Evolutionary conservation across 257 asterid genomes (phyloP).

Genomic region (Asclepias syriaca): DNA sequence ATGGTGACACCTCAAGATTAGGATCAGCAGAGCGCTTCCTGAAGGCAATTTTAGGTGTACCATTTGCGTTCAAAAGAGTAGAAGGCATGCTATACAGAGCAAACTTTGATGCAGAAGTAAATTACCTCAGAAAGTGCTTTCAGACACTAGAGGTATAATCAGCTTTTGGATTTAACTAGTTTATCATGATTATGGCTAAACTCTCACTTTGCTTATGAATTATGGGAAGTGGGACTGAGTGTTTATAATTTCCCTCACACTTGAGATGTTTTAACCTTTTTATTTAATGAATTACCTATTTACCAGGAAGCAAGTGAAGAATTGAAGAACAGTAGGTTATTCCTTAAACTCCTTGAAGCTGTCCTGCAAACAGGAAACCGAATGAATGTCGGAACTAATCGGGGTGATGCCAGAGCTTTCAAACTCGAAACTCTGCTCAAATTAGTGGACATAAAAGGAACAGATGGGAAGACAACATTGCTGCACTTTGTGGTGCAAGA

Average conservation of each 20-base stretch:
- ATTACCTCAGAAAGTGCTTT: slow-evolving; percentile 71
- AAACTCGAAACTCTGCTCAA: slow-evolving; percentile 81
- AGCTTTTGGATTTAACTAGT: slow-evolving; percentile 7
- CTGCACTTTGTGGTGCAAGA: slow-evolving; percentile 98
- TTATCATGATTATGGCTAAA: background rate
- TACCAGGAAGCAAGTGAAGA: slow-evolving; percentile 88
- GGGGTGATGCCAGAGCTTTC: slow-evolving; percentile 91
- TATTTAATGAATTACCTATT: slow-evolving; percentile 10
- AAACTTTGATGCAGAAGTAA: slow-evolving; percentile 80
- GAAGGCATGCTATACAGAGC: slow-evolving; percentile 95
- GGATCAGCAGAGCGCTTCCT: slow-evolving; percentile 96
- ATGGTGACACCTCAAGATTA: slow-evolving; percentile 58
- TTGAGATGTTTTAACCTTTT: slow-evolving; percentile 1
- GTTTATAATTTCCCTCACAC: background rate
- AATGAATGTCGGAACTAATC: slow-evolving; percentile 87
- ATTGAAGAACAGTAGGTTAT: slow-evolving; percentile 77
- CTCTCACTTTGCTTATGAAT: background rate
- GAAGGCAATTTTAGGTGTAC: slow-evolving; percentile 75
- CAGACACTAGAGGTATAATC: slow-evolving; percentile 75
- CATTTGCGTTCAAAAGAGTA: slow-evolving; percentile 86
- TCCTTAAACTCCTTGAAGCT: slow-evolving; percentile 93
- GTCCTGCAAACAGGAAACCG: slow-evolving; percentile 93
- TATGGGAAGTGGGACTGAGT: background rate
- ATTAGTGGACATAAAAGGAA: slow-evolving; percentile 81
- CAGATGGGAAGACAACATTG: slow-evolving; percentile 91